Base-by-base conservation (phyloP, 2,329 filamentous ascomycete genomes). In the Bipolaris gigantea region DNA sequence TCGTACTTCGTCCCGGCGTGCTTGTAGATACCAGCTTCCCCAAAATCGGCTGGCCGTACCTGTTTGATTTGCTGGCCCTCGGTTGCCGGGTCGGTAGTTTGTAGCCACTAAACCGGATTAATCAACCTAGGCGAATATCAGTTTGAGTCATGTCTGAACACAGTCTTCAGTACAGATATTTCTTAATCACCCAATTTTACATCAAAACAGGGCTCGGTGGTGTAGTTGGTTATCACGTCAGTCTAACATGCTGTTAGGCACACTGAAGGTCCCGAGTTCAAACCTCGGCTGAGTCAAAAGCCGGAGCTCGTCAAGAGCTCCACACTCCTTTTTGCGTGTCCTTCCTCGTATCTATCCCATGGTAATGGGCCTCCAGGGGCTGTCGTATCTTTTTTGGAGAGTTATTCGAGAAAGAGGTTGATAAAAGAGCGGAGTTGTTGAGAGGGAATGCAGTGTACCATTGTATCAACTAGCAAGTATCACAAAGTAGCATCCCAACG, bases 171-270 rank as follows among this genome's bases (percentile, higher is more conserved):
- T 2, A 27, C 4, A 30, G 11, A 11, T 30, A 30, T 4, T 1
- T 11, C 2, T 11, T 4, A 34, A 25, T 2, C n/a, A 10, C 11
- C 3, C 8, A 5, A 4, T 10, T 4, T 32, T 33, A 1, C 21
- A 54, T 50, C 33, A 45, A 53, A 40, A 15, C 33, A 39, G 30
- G 67, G 67, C 61, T 70, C 64, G 67, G 57, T 74, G 72, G 74
- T 77, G 75, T 77, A 77, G 75, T 76, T 76, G 75, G 74, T 76
- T 76, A 77, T 77, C 74, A 76, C 75, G 73, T 76, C 70, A 76
- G 75, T 76, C 73, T 77, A 76, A 77, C 75, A 76, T 13, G 8
- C 11, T 36, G 52, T 51, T 40, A 51, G 48, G 35, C 39, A 35
- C 52, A 55, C 52, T 55, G 52, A 55, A 55, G 52, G 52, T 55